phyloP scores from a whole-genome alignment of 1,284 basidiomycete species.

The Apiotrichum montevideense region DNA sequence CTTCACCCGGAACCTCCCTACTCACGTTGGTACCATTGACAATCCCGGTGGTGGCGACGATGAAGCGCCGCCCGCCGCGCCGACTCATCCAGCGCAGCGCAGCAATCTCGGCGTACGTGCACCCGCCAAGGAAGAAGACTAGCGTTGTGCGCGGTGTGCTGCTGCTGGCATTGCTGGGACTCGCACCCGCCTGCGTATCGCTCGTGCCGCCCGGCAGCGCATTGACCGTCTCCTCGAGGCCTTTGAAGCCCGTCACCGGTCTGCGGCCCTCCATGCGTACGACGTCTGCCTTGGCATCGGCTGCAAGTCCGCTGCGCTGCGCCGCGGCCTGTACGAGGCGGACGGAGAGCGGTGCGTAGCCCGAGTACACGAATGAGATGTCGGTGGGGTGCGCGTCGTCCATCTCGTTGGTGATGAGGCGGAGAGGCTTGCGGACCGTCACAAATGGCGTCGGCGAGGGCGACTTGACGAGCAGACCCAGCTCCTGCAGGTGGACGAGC shows the following conservation, averaged over 20 bases:
- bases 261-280: constrained; percentile 18
- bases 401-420: constrained; percentile 82
- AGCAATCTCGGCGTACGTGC: constrained; percentile 94
- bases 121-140: constrained; percentile 97
- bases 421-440: constrained; percentile 71
- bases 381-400: constrained; percentile 71
- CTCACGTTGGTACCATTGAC: constrained; percentile 57
- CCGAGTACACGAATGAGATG: constrained; percentile 92
- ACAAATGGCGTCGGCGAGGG: constrained; percentile 55
- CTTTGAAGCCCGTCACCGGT: constrained; percentile 90
- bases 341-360: constrained; percentile 88
- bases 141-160: constrained; percentile 60
- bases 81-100: constrained; percentile 84
- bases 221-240: constrained; percentile 82
- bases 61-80: constrained; percentile 70
- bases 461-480: constrained; percentile 55
- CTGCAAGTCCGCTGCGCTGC: constrained; percentile 71
- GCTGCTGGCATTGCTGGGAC: not conserved
- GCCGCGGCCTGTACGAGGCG: constrained; percentile 87
- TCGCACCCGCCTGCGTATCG: constrained; percentile 54
- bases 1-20: not conserved
- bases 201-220: constrained; percentile 77
- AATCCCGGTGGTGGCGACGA: constrained; percentile 84
- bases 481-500: constrained; percentile 68
- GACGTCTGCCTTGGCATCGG: constrained; percentile 47